A percentile compares a stretch with the other conserved stretches of the same genome.
Evolutionary conservation across 176 grass and related monocot species (phyloP).

Genomic region (Lolium rigidum): DNA sequence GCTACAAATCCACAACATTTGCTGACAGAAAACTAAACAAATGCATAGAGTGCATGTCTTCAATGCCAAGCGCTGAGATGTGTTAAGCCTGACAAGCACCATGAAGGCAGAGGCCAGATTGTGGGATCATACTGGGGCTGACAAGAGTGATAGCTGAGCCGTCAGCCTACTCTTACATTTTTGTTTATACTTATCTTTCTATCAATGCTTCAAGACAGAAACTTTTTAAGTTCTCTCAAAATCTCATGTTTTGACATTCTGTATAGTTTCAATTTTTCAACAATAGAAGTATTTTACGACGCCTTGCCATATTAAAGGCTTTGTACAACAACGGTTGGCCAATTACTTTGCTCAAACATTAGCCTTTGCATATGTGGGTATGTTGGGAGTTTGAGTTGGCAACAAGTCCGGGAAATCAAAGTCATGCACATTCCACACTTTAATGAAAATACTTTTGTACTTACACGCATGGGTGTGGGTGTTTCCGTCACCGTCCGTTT

Average conservation of each 20-base stretch:
- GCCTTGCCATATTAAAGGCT: background rate
- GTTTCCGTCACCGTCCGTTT: too few species aligned
- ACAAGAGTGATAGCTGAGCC: background rate
- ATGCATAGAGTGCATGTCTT: background rate
- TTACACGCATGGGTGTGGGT: too few species aligned
- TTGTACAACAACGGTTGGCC: background rate
- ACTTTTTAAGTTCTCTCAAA: background rate
- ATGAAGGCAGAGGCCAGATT: background rate
- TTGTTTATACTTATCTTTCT: background rate
- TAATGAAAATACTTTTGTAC: too few species aligned
- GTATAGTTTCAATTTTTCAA: background rate
- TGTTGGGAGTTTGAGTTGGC: background rate
- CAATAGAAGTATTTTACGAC: slow-evolving; percentile 1
- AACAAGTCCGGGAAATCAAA: slow-evolving; percentile 16
- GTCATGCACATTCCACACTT: background rate
- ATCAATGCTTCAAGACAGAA: background rate
- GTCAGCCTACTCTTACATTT: background rate
- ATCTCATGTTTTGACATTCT: background rate
- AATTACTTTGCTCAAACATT: slow-evolving; percentile 5
- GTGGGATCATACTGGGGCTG: background rate
- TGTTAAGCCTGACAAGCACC: background rate
- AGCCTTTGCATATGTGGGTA: background rate
- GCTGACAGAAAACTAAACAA: slow-evolving; percentile 18
- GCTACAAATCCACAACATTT: slow-evolving; percentile 9
- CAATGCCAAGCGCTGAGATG: background rate